Base-by-base conservation (phyloP, 1,284 basidiomycete genomes). In the Cystobasidium slooffiae region DNA sequence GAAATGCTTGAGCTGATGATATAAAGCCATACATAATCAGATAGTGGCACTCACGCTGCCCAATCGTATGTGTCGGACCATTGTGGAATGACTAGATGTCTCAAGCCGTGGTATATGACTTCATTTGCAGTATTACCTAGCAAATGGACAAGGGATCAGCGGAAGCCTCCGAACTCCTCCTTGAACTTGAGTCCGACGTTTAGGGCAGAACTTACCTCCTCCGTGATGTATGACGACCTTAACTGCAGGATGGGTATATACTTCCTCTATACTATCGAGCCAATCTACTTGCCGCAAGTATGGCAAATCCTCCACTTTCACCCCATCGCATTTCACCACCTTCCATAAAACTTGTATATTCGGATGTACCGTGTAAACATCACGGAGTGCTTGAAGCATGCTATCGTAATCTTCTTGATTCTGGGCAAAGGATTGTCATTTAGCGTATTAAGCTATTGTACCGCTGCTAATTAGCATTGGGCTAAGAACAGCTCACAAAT, bases 41-140 rank as follows among this genome's bases (percentile, higher is more conserved):
- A 31, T 31, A 31, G 31, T 31, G 31, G 31, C 16, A 72, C 69
- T 62, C 20, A 72, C 69, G 69, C 69, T 52, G 47, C 69, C 69
- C 69, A 72, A 39, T 72, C 69, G 22, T 72, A 72, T 39, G 69
- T 72, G 43, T 72, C 69, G 7, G 69, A 63, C 69, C 69, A 72
- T 64, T 72, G 69, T 12, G 69, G 69, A 37, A 72, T 55, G 8
- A 61, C 69, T 14, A 72, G 59, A 55, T 72, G 59, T 18, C 37
- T 22, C 6, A 72, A 49, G 20, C 69, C 69, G 41, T 72, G 69
- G n/a, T 63, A 72, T 8, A 72, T 72, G 20, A 64, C 61, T 52
- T 72, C 69, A 51, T 72, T 72, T n/a, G 59, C 69, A 18, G 69
- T 72, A 55, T 72, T 72, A 20, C 69, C 69, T 72, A 43, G 31